Conservation (phyloP, 805 yeast species). For the Kodamaea neixiangensis region DNA sequence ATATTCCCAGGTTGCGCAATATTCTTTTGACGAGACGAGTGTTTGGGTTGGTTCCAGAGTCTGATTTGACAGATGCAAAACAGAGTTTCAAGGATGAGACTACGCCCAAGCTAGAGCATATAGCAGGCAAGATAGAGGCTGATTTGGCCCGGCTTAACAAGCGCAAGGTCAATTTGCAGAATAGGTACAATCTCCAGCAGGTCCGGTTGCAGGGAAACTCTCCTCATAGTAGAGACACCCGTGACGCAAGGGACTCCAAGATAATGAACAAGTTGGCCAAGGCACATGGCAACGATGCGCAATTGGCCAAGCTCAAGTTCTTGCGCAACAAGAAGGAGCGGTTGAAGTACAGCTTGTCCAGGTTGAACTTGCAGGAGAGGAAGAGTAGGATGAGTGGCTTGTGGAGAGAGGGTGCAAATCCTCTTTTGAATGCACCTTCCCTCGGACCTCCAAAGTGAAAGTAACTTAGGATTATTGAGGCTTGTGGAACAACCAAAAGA, state of each 20-base stretch:
- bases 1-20: conserved; percentile 39
- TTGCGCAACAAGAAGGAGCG: conserved; percentile 47
- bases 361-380: conserved; percentile 20
- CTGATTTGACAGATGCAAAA: conserved; percentile 45
- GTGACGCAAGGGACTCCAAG: conserved; percentile 16
- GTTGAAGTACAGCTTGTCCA: conserved; percentile 40
- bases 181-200: conserved; percentile 42
- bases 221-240: conserved; percentile 12
- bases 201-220: conserved; percentile 34
- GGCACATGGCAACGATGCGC: conserved; percentile 23
- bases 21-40: conserved; percentile 48
- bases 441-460: conserved; percentile 1
- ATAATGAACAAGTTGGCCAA: conserved; percentile 10
- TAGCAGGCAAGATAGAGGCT: conserved; percentile 31
- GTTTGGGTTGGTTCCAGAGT: conserved; percentile 53
- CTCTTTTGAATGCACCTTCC: background rate
- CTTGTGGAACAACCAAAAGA: too few species aligned
- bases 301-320: conserved; percentile 39
- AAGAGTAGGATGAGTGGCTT: conserved; percentile 14
- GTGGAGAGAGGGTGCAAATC: background rate
- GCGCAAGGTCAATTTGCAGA: conserved; percentile 30
- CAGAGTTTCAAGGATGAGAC: conserved; percentile 36
- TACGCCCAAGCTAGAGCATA: conserved; percentile 42
- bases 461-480: too few species aligned
- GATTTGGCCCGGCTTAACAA: conserved; percentile 37